Conservation (phyloP, 2,329 filamentous ascomycete species). For the Albophoma yamanashiensis region DNA sequence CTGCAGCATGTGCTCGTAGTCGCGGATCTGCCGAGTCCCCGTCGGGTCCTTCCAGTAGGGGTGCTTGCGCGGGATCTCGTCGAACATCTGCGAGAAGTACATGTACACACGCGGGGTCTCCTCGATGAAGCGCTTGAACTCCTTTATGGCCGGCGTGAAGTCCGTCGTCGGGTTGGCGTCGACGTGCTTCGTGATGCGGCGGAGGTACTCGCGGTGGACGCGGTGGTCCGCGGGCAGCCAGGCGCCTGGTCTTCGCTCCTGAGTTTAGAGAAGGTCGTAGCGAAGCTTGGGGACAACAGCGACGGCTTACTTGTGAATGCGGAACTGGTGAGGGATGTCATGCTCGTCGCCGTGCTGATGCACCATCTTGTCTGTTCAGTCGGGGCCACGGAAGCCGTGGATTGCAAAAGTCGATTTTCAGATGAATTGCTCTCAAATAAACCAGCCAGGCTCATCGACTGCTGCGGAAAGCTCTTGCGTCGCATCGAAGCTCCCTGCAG, state of each 20-base stretch:
- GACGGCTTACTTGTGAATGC: conserved; percentile 29
- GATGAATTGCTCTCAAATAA: background rate
- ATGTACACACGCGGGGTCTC: conserved; percentile 52
- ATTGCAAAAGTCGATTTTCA: background rate
- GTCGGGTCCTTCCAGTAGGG: conserved; percentile 52
- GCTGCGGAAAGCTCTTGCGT: background rate
- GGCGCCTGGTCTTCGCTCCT: conserved; percentile 31
- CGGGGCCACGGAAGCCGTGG: background rate
- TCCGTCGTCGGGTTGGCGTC: conserved; percentile 35
- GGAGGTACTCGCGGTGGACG: conserved; percentile 53
- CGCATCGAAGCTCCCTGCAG: background rate
- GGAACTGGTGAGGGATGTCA: conserved; percentile 37
- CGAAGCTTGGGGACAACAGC: background rate
- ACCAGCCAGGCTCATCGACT: background rate
- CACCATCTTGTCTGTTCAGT: conserved; percentile 27
- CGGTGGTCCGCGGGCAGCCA: conserved; percentile 57
- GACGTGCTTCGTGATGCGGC: conserved; percentile 41
- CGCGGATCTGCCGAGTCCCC: conserved; percentile 50
- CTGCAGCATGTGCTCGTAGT: conserved; percentile 56
- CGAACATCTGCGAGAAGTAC: conserved; percentile 58
- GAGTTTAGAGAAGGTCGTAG: background rate
- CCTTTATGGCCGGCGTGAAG: conserved; percentile 48
- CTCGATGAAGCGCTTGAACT: conserved; percentile 59
- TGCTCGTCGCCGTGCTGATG: conserved; percentile 38
- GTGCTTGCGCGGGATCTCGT: conserved; percentile 49